Evolutionary conservation across 2,329 filamentous ascomycete species (phyloP), one percentile per base, ranked within the genome.

Genomic region (Exophiala xenobiotica): DNA sequence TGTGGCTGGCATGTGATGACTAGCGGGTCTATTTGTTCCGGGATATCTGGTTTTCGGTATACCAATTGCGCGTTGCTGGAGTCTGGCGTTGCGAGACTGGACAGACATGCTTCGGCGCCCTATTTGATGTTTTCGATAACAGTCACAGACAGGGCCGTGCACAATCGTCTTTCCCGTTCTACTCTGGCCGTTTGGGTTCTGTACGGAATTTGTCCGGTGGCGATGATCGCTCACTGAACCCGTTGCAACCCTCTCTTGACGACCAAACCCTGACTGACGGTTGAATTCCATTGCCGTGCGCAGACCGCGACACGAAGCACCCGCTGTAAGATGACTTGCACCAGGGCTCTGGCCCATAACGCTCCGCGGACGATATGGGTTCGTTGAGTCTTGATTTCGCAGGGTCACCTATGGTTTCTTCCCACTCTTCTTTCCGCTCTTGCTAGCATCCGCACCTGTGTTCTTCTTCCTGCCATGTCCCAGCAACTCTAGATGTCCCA

Each of bases 401-500:
- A 14, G 12, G 7, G 31, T 16, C 9, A 6, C 31, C n/a, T 14
- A 16, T 14, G 46, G 31, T 39, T 59, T 59, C 44, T 54, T 61
- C 29, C 37, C 53, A 4, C 44, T 47, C 22, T 49, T 53, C 47
- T 53, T 54, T 8, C 49, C 49, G 14, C 38, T 40, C 24, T 49
- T 40, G 19, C 26, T 46, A 24, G 67, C 66, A 29, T 61, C 64
- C 57, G 68, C 67, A 24, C 22, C 24, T 53, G 57, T 62, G 61
- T 68, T 74, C 54, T 80, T 76, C 68, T 80, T 85, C 77, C 86
- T 87, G 9, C 83, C 84, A 2, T 83, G 83, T 51, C 75, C 76
- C 63, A 88, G 67, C 63, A 88, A 64, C 67, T 89, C 85, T 63
- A 88, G 63, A 75, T 89, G 85, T 11, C 85, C 86, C 4, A 84